Conservation (phyloP, 2,329 filamentous ascomycete genomes). For the Macrophomina pseudophaseolina region DNA sequence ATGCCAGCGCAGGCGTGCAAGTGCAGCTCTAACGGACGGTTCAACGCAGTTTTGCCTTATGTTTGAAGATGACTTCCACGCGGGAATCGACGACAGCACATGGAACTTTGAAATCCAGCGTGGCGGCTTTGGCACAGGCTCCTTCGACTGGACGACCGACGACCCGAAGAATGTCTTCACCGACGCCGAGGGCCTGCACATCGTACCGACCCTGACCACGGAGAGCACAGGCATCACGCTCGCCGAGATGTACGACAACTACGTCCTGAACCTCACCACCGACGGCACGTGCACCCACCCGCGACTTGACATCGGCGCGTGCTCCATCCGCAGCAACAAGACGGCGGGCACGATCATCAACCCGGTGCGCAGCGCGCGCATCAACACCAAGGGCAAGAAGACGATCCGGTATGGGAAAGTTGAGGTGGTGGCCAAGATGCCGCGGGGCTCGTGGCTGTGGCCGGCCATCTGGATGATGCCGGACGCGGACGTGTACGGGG, state of each 20-base stretch:
- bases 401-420: conserved; percentile 46
- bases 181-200: conserved; percentile 56
- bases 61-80: conserved; percentile 55
- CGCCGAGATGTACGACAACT: conserved; percentile 44
- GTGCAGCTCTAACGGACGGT: neutral
- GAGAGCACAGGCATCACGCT: conserved; percentile 44
- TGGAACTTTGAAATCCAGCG: conserved; percentile 58
- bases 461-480: conserved; percentile 27
- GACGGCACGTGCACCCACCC: conserved; percentile 26
- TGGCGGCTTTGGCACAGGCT: conserved; percentile 50
- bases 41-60: conserved; percentile 55
- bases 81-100: conserved; percentile 46
- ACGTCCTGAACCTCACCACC: conserved; percentile 51
- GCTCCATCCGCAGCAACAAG: conserved; percentile 50
- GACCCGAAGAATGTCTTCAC: conserved; percentile 55
- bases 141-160: conserved; percentile 60
- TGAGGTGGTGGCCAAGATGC: conserved; percentile 60
- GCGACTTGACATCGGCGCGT: conserved; percentile 36
- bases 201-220: conserved; percentile 52
- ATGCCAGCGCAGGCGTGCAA: neutral
- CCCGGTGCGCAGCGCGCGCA: conserved; percentile 55
- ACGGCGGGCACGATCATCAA: conserved; percentile 55
- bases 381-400: conserved; percentile 55
- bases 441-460: conserved; percentile 59
- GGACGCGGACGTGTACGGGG: conserved; percentile 37